Percentiles rank a stretch among this genome's conserved stretches.
phyloP scores from a whole-genome alignment of 2,329 filamentous ascomycete genomes.

The Fusarium anguioides region DNA sequence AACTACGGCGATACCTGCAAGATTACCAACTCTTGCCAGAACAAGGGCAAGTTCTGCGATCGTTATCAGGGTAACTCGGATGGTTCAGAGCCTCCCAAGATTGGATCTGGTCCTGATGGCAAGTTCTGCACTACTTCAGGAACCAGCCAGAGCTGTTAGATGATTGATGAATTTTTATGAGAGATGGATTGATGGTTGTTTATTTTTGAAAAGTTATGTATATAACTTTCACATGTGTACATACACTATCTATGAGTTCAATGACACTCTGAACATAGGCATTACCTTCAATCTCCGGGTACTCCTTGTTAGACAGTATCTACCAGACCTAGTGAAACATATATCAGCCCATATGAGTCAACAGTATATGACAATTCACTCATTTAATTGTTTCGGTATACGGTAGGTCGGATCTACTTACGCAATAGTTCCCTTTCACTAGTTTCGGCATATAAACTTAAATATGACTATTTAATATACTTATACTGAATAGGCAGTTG shows the following conservation, averaged over 20 bases:
- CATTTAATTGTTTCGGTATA: too few relatives aligned
- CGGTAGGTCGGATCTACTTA: too few relatives aligned
- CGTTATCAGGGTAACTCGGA: slow-evolving; percentile 36
- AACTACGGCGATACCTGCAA: slow-evolving; percentile 45
- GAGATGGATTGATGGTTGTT: not conserved
- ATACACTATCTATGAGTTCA: not conserved
- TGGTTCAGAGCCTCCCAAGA: slow-evolving; percentile 40
- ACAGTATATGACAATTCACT: not conserved
- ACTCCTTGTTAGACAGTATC: not conserved
- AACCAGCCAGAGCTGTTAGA: slow-evolving; percentile 27
- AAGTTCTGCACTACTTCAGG: slow-evolving; percentile 30
- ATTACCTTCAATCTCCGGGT: not conserved
- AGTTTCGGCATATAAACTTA: too few relatives aligned
- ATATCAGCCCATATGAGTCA: not conserved
- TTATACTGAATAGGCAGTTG: too few relatives aligned
- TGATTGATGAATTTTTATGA: not conserved
- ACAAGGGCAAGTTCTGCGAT: slow-evolving; percentile 38
- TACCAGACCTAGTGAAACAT: not conserved
- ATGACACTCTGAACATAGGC: not conserved
- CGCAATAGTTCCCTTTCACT: too few relatives aligned
- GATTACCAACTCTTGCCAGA: slow-evolving; percentile 37
- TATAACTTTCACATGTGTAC: not conserved
- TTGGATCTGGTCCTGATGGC: slow-evolving; percentile 40
- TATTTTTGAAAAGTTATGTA: not conserved
- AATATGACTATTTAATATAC: too few relatives aligned